Conservation (phyloP, 495 filamentous ascomycete species). For the Penicillium flavigenum region DNA sequence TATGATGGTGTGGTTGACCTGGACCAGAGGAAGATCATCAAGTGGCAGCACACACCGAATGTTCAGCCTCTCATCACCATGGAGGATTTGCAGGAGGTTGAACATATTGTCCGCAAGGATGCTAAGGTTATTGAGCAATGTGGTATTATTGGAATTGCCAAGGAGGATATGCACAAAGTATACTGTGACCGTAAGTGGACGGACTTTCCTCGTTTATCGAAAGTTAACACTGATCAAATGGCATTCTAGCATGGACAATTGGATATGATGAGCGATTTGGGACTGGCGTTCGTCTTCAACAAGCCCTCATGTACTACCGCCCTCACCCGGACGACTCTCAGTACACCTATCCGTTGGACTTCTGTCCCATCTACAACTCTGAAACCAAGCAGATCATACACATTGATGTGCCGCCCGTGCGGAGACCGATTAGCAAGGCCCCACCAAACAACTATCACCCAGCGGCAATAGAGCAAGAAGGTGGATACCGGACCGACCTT, state of each 20-base stretch:
- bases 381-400: constrained; percentile 80
- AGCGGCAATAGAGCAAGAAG: constrained; percentile 66
- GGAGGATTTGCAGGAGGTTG: constrained; percentile 90
- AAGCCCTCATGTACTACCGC: constrained; percentile 95
- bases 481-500: constrained; percentile 74
- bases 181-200: constrained; percentile 76
- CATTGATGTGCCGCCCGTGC: constrained; percentile 82
- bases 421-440: constrained; percentile 73
- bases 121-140: constrained; percentile 93
- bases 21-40: constrained; percentile 63
- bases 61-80: constrained; percentile 93
- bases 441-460: constrained; percentile 79
- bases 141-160: constrained; percentile 78
- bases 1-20: constrained; percentile 86
- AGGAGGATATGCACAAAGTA: constrained; percentile 86
- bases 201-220: background rate
- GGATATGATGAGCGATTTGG: constrained; percentile 93
- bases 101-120: constrained; percentile 74
- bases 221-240: background rate
- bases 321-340: constrained; percentile 84
- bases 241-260: constrained; percentile 81
- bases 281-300: constrained; percentile 75
- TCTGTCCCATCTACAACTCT: constrained; percentile 89
- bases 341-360: constrained; percentile 89
- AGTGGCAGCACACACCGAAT: constrained; percentile 75